Percentiles rank a stretch among this genome's conserved stretches.
Conservation (phyloP, 805 yeast genomes). For the Suhomyces sp. region DNA sequence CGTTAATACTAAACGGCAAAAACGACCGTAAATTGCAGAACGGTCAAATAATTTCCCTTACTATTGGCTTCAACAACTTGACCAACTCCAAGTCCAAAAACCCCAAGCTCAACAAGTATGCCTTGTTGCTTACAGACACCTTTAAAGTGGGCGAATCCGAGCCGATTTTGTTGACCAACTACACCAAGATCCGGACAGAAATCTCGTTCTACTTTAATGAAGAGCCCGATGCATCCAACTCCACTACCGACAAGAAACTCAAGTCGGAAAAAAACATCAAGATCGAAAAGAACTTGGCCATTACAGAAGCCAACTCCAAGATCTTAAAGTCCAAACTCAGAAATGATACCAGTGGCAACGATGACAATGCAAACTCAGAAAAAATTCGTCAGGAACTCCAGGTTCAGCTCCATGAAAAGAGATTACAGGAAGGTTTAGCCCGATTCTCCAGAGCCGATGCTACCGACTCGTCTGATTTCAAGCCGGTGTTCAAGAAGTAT, state of each 20-base stretch:
- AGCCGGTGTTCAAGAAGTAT: conserved; percentile 81
- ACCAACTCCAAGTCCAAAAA: conserved; percentile 44
- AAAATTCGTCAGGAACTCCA: conserved; percentile 81
- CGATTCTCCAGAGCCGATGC: conserved; percentile 81
- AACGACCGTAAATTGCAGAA: conserved; percentile 64
- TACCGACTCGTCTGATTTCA: conserved; percentile 55
- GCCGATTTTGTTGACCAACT: conserved; percentile 68
- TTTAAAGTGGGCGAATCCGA: conserved; percentile 61
- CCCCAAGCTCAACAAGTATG: conserved; percentile 56
- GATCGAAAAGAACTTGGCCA: conserved; percentile 28
- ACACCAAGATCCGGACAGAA: conserved; percentile 68
- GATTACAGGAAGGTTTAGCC: conserved; percentile 83
- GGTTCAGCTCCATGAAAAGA: conserved; percentile 72
- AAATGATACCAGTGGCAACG: conserved; percentile 68
- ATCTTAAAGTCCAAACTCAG: conserved; percentile 76
- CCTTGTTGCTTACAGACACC: conserved; percentile 78
- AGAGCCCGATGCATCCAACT: conserved; percentile 36
- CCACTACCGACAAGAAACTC: conserved; percentile 20
- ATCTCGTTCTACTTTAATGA: conserved; percentile 81
- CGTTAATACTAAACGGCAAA: conserved; percentile 68
- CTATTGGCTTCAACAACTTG: conserved; percentile 73
- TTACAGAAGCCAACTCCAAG: conserved; percentile 49
- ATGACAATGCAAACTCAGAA: conserved; percentile 63
- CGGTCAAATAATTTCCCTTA: conserved; percentile 72
- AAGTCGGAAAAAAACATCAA: conserved; percentile 40